Evolutionary conservation across 345 rosid species (phyloP).

Genomic region (Zanthoxylum bungeanum): DNA sequence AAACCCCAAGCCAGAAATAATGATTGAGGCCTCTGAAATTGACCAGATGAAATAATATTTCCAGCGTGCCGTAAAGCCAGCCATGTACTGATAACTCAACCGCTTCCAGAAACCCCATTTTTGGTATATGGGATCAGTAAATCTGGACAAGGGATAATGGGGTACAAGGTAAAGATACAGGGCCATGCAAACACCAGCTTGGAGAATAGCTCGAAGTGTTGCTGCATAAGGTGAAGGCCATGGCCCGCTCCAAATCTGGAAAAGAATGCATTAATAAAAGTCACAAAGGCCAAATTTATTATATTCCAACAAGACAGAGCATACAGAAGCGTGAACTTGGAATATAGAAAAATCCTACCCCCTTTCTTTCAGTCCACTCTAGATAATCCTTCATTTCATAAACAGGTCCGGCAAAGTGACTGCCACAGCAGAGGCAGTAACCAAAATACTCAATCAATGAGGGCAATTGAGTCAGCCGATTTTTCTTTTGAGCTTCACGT

Average conservation of each 20-base stretch:
- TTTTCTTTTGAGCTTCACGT: constrained; percentile 81
- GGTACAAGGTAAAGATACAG: constrained; percentile 76
- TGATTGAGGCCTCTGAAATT: constrained; percentile 82
- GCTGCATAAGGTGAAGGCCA: constrained; percentile 62
- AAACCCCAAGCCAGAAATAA: constrained; percentile 89
- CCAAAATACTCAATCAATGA: constrained; percentile 83
- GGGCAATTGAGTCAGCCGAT: constrained; percentile 64
- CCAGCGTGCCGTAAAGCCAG: constrained; percentile 85
- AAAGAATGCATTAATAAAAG: constrained; percentile 3
- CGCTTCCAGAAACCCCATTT: constrained; percentile 90
- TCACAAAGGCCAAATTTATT: constrained; percentile 10
- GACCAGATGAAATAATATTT: constrained; percentile 99
- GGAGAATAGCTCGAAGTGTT: constrained; percentile 64
- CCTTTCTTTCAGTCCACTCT: constrained; percentile 84
- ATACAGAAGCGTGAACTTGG: not conserved
- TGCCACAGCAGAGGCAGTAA: constrained; percentile 91
- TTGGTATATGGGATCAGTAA: constrained; percentile 65
- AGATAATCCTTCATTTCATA: constrained; percentile 95
- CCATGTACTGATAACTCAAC: constrained; percentile 79
- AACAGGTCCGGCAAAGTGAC: constrained; percentile 97
- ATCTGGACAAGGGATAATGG: constrained; percentile 58
- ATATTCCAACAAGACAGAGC: constrained; percentile 4
- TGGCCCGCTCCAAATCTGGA: constrained; percentile 75
- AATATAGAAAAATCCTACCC: constrained; percentile 50
- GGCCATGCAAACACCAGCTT: constrained; percentile 84